Conservation (phyloP, 306 rosid species). For the Prunus mongolica region DNA sequence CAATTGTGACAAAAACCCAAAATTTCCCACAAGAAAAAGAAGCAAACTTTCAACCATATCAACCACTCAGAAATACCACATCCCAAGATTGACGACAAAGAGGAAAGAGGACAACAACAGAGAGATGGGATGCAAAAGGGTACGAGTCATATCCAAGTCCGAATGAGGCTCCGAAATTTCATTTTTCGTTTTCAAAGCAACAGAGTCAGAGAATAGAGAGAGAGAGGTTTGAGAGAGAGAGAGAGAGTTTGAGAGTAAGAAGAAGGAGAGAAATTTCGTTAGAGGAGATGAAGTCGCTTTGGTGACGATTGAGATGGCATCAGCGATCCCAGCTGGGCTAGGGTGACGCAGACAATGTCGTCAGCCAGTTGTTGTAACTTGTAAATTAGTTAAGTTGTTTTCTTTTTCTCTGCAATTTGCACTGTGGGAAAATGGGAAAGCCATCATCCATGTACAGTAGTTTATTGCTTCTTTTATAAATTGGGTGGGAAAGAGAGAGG, state of each 20-base stretch:
- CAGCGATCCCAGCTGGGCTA: slow-evolving; percentile 47
- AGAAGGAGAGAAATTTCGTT: slow-evolving; percentile 16
- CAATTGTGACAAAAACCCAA: neutral
- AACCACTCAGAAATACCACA: neutral
- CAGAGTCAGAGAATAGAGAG: neutral
- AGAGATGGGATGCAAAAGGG: neutral
- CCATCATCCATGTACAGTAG: neutral
- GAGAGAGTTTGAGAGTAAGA: neutral
- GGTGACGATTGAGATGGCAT: slow-evolving; percentile 56
- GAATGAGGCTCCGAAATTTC: slow-evolving; percentile 33
- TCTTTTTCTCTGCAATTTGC: neutral
- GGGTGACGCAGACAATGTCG: slow-evolving; percentile 41
- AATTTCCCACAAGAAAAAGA: neutral
- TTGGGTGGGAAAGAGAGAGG: neutral
- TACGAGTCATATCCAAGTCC: neutral
- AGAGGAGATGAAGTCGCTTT: slow-evolving; percentile 55
- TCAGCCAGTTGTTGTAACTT: slow-evolving; percentile 13
- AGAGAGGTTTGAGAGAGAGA: neutral
- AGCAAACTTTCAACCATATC: neutral
- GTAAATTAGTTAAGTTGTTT: neutral
- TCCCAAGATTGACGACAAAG: slow-evolving; percentile 23
- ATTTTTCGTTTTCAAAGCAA: slow-evolving; percentile 37
- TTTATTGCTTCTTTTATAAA: neutral
- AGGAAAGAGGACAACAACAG: neutral
- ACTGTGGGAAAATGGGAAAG: neutral